phyloP scores from a whole-genome alignment of 1,284 basidiomycete genomes.

The Ceratorhiza oryzae-sativae region DNA sequence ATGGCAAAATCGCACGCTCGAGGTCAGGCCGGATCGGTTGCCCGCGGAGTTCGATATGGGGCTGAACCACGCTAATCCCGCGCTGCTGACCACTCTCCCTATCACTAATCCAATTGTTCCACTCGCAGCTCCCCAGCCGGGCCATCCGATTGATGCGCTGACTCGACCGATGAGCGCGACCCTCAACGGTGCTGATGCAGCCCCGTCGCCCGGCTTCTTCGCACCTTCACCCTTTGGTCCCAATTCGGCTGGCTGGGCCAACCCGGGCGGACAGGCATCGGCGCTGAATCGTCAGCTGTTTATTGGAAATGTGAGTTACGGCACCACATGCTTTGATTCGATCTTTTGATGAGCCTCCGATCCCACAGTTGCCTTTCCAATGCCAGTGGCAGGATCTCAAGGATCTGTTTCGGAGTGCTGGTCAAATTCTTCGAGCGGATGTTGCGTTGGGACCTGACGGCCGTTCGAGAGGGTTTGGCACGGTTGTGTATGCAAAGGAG shows the following conservation, averaged over 20 bases:
- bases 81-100: constrained; percentile 39
- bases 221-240: constrained; percentile 38
- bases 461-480: constrained; percentile 86
- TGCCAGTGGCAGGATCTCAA: constrained; percentile 99
- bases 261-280: constrained; percentile 43
- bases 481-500: constrained; percentile 83
- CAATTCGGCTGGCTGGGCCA: constrained; percentile 42
- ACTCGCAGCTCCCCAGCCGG: constrained; percentile 37
- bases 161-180: constrained; percentile 40
- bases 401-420: constrained; percentile 88
- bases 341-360: background rate
- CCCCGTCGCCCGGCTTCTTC: constrained; percentile 9
- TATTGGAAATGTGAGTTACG: constrained; percentile 61
- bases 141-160: constrained; percentile 38
- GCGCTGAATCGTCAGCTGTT: constrained; percentile 66
- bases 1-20: constrained; percentile 90
- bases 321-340: constrained; percentile 42
- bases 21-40: constrained; percentile 85
- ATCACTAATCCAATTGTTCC: constrained; percentile 40
- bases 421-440: constrained; percentile 86
- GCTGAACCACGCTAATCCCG: constrained; percentile 10
- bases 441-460: constrained; percentile 88
- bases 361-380: constrained; percentile 84
- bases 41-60: constrained; percentile 54
- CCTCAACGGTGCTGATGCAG: constrained; percentile 49